Percentiles rank a stretch among this genome's conserved stretches.
Evolutionary conservation across 129 eudicot genomes (phyloP).

Genomic region (Solidago caesia): DNA sequence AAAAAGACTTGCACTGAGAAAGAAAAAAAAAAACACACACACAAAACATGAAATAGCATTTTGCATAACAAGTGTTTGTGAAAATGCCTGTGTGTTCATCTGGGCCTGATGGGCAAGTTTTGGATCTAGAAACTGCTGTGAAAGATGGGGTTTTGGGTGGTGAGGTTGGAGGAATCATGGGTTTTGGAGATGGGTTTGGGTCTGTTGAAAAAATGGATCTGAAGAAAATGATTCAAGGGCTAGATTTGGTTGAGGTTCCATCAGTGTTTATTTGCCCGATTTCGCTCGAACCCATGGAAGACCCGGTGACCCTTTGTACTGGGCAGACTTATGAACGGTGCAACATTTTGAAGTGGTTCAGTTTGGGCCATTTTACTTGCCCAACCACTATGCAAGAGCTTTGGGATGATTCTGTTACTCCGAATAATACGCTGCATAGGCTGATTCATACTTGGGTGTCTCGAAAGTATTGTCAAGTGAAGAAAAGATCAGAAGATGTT

Average conservation of each 20-base stretch:
- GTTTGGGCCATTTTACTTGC: constrained; percentile 19
- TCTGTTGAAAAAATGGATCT: constrained; percentile 22
- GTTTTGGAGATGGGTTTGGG: constrained; percentile 13
- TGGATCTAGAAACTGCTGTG: constrained; percentile 23
- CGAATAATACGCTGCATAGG: constrained; percentile 16
- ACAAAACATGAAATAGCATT: background rate
- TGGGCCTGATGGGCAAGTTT: constrained; percentile 3
- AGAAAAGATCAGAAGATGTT: constrained; percentile 42
- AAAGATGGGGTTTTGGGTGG: constrained; percentile 28
- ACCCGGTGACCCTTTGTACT: constrained; percentile 22
- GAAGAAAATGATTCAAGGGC: constrained; percentile 11
- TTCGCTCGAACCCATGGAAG: constrained; percentile 24
- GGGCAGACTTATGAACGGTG: constrained; percentile 19
- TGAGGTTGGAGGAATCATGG: background rate
- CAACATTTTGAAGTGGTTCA: constrained; percentile 21
- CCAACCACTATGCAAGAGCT: constrained; percentile 27
- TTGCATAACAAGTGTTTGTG: background rate
- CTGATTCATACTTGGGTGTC: constrained; percentile 18
- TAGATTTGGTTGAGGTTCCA: constrained; percentile 20
- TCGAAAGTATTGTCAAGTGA: constrained; percentile 10
- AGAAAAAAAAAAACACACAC: background rate
- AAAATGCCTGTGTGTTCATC: constrained; percentile 50
- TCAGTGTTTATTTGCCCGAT: constrained; percentile 25
- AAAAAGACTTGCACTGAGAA: background rate
- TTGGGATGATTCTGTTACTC: constrained; percentile 24